Percentiles rank a stretch among this genome's conserved stretches.
phyloP scores from a whole-genome alignment of 306 rosid species.

The Nissolia schottii region DNA sequence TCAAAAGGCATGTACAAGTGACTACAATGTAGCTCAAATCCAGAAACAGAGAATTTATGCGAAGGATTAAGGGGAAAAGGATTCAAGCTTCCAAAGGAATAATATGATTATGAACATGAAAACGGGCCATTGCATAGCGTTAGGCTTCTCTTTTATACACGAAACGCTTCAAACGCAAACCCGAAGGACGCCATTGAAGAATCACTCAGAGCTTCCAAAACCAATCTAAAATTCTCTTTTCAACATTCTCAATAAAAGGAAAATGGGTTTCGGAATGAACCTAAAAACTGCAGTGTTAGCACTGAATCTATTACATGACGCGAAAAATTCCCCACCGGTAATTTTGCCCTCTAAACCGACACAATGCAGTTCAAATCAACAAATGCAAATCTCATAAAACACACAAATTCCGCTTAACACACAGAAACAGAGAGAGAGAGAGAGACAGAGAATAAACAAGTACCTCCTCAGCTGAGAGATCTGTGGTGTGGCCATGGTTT shows the following conservation, averaged over 20 bases:
- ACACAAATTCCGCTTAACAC: not conserved
- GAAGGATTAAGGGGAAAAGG: not conserved
- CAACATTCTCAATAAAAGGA: not conserved
- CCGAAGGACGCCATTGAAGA: not conserved
- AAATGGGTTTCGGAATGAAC: not conserved
- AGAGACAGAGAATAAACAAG: not conserved
- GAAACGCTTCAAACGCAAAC: conserved; percentile 1
- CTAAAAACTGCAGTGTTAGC: not conserved
- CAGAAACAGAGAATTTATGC: not conserved
- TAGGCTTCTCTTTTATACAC: not conserved
- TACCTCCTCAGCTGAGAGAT: conserved; percentile 40
- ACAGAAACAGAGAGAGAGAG: conserved; percentile 1
- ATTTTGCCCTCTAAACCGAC: not conserved
- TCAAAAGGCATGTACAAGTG: not conserved
- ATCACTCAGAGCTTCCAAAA: not conserved
- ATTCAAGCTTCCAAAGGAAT: not conserved
- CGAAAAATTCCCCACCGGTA: not conserved
- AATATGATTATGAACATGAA: not conserved
- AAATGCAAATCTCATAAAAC: not conserved
- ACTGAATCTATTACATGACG: not conserved
- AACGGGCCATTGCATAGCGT: not conserved
- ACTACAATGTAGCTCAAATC: not conserved
- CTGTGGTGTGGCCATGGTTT: conserved; percentile 44
- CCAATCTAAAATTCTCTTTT: not conserved
- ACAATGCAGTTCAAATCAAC: conserved; percentile 22